Evolutionary conservation across 768 basidiomycete species (phyloP).

Genomic region (Phylloporus scabripes): DNA sequence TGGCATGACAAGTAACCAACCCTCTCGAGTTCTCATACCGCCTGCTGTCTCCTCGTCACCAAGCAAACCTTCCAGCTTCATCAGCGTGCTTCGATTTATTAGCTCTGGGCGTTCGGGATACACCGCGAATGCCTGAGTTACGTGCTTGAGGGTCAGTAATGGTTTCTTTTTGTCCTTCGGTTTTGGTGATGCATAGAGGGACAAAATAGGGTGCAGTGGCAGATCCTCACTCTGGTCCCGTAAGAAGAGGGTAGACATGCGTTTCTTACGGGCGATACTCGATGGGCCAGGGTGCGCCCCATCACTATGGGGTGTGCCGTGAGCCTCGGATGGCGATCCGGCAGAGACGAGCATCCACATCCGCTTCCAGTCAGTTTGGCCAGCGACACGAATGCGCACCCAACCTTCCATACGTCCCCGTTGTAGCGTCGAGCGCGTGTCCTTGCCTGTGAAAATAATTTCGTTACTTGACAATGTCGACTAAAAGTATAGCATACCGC

Average conservation of each 20-base stretch:
- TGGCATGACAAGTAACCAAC: constrained; percentile 89
- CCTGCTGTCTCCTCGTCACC: constrained; percentile 72
- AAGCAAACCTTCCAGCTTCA: constrained; percentile 86
- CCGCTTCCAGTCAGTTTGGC: constrained; percentile 95
- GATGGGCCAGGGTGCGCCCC: constrained; percentile 22
- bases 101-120: constrained; percentile 94
- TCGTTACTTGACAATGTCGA: constrained; percentile 27
- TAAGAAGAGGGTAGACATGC: constrained; percentile 62
- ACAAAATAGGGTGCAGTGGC: constrained; percentile 39
- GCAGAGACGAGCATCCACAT: constrained; percentile 77
- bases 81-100: constrained; percentile 81
- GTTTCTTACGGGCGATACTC: constrained; percentile 35
- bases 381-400: constrained; percentile 86
- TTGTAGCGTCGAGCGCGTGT: constrained; percentile 56
- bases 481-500: constrained; percentile 29
- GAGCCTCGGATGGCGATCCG: constrained; percentile 30
- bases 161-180: constrained; percentile 71
- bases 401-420: constrained; percentile 84
- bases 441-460: constrained; percentile 32
- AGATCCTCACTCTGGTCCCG: constrained; percentile 40
- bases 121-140: constrained; percentile 88
- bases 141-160: constrained; percentile 58
- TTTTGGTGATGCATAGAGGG: constrained; percentile 59
- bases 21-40: constrained; percentile 64
- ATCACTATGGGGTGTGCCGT: constrained; percentile 24